These are phyloP conservation scores for Persicaria tinctoria DNA, from an alignment of 148 eudicot species.

Conservation along the genomic window DNA sequence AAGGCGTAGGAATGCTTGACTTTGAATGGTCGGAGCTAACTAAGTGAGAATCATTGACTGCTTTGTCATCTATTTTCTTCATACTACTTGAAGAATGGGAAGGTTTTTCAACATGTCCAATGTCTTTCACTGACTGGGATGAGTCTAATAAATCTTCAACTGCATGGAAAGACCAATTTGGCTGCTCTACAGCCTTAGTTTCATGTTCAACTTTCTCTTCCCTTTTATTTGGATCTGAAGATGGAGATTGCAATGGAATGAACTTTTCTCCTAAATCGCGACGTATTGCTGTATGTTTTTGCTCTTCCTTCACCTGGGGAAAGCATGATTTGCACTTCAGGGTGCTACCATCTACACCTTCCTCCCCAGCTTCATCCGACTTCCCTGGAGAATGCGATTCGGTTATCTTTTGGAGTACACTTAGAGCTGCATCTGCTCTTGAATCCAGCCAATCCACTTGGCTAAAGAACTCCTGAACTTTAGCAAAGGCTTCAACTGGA, in stretches of 20 bases:
- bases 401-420: slow-evolving; percentile 47
- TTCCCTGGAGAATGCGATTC: slow-evolving; percentile 30
- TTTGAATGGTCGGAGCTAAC: not conserved
- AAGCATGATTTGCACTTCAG: slow-evolving; percentile 18
- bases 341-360: slow-evolving; percentile 17
- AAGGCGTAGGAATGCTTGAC: not conserved
- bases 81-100: not conserved
- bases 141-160: slow-evolving; percentile 5
- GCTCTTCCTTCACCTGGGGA: slow-evolving; percentile 23
- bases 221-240: slow-evolving; percentile 16
- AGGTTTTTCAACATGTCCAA: slow-evolving; percentile 6
- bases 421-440: slow-evolving; percentile 50
- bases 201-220: slow-evolving; percentile 22
- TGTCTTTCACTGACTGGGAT: not conserved
- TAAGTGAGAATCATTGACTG: slow-evolving; percentile 6
- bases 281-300: slow-evolving; percentile 13
- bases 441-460: slow-evolving; percentile 78
- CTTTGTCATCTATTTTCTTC: slow-evolving; percentile 1
- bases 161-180: slow-evolving; percentile 2
- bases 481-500: slow-evolving; percentile 90
- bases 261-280: slow-evolving; percentile 8
- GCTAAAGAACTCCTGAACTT: slow-evolving; percentile 78
- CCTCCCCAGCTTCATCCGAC: slow-evolving; percentile 23
- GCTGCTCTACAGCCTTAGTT: not conserved
- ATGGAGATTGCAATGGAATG: not conserved